Percentiles rank a stretch among this genome's conserved stretches.
These are phyloP conservation scores for Leishmania turanica DNA, from an alignment of 208 protist species.

Conservation along the genomic window DNA sequence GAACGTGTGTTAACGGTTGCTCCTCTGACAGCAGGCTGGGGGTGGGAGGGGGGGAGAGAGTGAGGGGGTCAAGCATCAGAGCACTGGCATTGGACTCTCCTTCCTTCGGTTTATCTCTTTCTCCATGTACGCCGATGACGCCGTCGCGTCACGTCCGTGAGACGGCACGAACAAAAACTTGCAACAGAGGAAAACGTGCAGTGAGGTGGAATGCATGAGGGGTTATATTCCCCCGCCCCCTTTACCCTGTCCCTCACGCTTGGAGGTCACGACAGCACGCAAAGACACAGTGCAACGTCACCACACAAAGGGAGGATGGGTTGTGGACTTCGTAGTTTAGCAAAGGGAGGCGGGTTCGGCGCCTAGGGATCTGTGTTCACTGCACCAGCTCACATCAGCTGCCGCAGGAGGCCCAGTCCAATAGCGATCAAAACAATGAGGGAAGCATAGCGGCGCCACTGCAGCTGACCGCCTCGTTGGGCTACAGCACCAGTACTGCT, in stretches of 20 bases:
- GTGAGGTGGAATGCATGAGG: not conserved
- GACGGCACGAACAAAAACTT: not conserved
- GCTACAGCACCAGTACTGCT: not conserved
- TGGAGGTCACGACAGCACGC: not conserved
- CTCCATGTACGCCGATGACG: not conserved
- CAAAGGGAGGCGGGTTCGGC: not conserved
- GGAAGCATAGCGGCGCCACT: constrained; percentile 24
- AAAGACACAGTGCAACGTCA: not conserved
- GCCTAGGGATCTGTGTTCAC: not conserved
- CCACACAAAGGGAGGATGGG: not conserved
- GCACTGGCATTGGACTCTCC: not conserved
- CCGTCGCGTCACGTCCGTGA: not conserved
- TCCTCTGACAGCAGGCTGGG: not conserved
- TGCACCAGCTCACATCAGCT: constrained; percentile 9
- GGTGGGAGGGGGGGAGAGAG: not conserved
- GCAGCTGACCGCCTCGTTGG: not conserved
- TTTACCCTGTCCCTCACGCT: not conserved
- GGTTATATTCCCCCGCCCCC: not conserved
- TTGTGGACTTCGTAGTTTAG: not conserved
- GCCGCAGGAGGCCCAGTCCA: constrained; percentile 14
- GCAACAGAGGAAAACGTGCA: not conserved
- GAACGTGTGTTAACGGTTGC: not conserved
- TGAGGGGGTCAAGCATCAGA: not conserved
- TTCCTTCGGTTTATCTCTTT: not conserved
- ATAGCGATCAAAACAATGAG: constrained; percentile 25